These are phyloP conservation scores for Lophiostoma macrostomum DNA, from an alignment of 495 filamentous ascomycete genomes.

Conservation along the genomic window DNA sequence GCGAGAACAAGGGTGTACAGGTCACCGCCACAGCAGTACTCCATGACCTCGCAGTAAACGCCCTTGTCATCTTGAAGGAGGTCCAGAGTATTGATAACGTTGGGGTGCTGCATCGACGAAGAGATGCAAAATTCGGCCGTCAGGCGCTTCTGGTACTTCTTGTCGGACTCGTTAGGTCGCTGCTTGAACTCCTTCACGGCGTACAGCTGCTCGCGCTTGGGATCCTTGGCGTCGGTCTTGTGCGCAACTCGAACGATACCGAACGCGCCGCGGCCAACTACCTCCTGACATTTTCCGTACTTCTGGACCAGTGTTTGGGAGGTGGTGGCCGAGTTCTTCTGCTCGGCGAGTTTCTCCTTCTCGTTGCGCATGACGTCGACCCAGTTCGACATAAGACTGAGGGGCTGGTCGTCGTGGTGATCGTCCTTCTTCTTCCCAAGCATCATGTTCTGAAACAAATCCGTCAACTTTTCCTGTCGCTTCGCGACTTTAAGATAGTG, in stretches of 20 bases:
- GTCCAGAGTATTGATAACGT: constrained; percentile 97
- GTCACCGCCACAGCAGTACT: constrained; percentile 96
- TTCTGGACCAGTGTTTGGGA: constrained; percentile 88
- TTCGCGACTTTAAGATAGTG: constrained; percentile 84
- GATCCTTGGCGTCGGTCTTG: constrained; percentile 80
- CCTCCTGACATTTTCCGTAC: constrained; percentile 97
- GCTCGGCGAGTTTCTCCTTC: constrained; percentile 68
- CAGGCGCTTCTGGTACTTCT: constrained; percentile 96
- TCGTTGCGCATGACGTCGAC: constrained; percentile 90
- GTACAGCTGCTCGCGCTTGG: constrained; percentile 81
- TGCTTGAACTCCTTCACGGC: constrained; percentile 98
- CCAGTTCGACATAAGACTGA: constrained; percentile 93
- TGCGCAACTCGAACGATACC: constrained; percentile 98
- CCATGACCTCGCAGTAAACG: constrained; percentile 99
- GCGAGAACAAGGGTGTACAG: constrained; percentile 92
- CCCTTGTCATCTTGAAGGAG: constrained; percentile 94
- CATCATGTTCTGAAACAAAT: constrained; percentile 81
- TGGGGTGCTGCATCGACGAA: constrained; percentile 91
- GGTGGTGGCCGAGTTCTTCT: constrained; percentile 73
- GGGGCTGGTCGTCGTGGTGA: constrained; percentile 69
- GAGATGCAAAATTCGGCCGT: constrained; percentile 99
- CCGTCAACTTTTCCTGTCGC: constrained; percentile 92
- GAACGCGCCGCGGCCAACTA: constrained; percentile 96
- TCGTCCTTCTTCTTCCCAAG: constrained; percentile 71
- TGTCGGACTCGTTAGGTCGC: constrained; percentile 85